Percentiles rank a stretch among this genome's conserved stretches.
phyloP scores from a whole-genome alignment of 192 early-diverging fungal species.

The Coemansia sp. region DNA sequence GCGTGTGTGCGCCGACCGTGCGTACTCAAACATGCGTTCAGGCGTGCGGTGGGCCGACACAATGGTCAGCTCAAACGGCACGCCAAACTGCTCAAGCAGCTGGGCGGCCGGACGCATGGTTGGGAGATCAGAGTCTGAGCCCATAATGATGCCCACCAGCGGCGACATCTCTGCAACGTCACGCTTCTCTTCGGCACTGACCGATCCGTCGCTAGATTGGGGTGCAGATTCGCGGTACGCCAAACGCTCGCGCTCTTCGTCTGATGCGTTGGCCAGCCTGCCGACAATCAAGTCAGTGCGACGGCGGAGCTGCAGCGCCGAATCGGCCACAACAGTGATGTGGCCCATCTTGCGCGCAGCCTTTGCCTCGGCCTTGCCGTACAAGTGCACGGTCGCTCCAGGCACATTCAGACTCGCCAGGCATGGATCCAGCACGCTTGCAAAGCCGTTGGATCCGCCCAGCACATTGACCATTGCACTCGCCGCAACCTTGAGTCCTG shows the following conservation, averaged over 20 bases:
- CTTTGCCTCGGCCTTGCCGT: conserved; percentile 90
- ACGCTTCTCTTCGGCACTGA: conserved; percentile 23
- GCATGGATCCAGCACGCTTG: conserved; percentile 59
- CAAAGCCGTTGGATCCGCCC: conserved; percentile 64
- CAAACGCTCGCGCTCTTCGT: conserved; percentile 39
- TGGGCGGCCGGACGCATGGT: conserved; percentile 88
- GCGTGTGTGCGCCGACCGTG: conserved; percentile 78
- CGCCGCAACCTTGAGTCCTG: conserved; percentile 85
- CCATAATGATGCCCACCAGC: conserved; percentile 98
- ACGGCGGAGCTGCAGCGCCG: conserved; percentile 73
- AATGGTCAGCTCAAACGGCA: conserved; percentile 96
- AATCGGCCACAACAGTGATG: conserved; percentile 88
- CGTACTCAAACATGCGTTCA: conserved; percentile 89
- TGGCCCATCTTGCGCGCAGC: conserved; percentile 97
- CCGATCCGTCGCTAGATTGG: conserved; percentile 27
- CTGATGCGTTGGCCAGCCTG: conserved; percentile 51
- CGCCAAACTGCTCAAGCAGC: conserved; percentile 83
- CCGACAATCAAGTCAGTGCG: conserved; percentile 63
- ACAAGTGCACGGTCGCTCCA: conserved; percentile 89
- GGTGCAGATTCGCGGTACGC: conserved; percentile 18
- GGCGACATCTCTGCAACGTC: conserved; percentile 58
- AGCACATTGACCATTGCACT: conserved; percentile 95
- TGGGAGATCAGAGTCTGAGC: conserved; percentile 96
- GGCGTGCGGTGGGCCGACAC: conserved; percentile 98
- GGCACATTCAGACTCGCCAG: conserved; percentile 66